These are phyloP conservation scores for Diospyros kaki DNA, from an alignment of 148 eudicot genomes.

Conservation along the genomic window DNA sequence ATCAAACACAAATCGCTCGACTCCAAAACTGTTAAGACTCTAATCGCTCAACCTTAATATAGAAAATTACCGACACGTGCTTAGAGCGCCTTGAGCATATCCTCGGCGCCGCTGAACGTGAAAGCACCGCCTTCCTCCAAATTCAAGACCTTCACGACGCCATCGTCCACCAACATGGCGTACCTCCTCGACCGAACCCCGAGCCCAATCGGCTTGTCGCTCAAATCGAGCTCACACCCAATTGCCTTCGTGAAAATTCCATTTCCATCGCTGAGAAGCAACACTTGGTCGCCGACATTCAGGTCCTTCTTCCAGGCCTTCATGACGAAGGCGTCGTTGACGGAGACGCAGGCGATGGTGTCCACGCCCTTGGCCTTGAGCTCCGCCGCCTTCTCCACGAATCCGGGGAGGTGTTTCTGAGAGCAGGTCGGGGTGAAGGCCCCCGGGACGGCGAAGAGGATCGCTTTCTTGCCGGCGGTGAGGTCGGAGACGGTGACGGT, in stretches of 20 bases:
- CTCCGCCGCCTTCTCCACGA: constrained; percentile 45
- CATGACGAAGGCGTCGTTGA: constrained; percentile 79
- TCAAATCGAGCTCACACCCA: constrained; percentile 69
- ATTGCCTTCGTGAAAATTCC: constrained; percentile 58
- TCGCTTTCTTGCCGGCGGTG: constrained; percentile 42
- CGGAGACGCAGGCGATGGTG: constrained; percentile 61
- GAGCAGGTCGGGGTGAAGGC: constrained; percentile 89
- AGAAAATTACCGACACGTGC: not conserved
- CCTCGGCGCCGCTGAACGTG: constrained; percentile 80
- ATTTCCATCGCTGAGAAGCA: constrained; percentile 68
- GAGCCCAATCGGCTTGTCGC: constrained; percentile 74
- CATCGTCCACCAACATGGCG: constrained; percentile 74
- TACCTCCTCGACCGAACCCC: constrained; percentile 81
- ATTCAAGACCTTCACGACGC: constrained; percentile 83
- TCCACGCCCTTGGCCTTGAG: constrained; percentile 63
- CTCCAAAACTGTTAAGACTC: no score
- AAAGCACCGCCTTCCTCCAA: constrained; percentile 94
- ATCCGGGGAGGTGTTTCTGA: constrained; percentile 69
- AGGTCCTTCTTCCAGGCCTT: constrained; percentile 64
- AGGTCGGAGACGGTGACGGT: constrained; percentile 34
- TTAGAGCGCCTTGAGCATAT: constrained; percentile 65
- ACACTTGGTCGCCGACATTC: constrained; percentile 34
- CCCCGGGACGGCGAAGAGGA: constrained; percentile 75
- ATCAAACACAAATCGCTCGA: not conserved
- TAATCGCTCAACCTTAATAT: no score